Conservation (phyloP, 306 rosid species). For the Dalbergia cultrata region DNA sequence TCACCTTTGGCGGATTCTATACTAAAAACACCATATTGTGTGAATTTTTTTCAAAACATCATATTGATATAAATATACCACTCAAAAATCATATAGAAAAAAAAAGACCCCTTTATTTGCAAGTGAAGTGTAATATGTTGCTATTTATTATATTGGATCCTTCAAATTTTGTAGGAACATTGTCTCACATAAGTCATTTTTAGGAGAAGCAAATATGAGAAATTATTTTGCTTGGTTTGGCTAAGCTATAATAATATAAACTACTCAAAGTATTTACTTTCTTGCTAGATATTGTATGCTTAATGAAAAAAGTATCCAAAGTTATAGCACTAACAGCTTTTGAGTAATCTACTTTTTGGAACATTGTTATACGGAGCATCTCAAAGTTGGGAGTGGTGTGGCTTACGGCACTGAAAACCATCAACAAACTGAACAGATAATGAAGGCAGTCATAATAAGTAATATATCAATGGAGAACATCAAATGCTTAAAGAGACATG, state of each 20-base stretch:
- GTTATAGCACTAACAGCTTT: constrained; percentile 23
- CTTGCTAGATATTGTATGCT: constrained; percentile 16
- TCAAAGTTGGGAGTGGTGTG: constrained; percentile 81
- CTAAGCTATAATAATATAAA: neutral
- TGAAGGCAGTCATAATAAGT: constrained; percentile 72
- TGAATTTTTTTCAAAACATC: too few relatives aligned
- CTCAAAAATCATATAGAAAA: too few relatives aligned
- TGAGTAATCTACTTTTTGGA: constrained; percentile 25
- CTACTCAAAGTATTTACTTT: constrained; percentile 19
- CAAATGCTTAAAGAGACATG: constrained; percentile 61
- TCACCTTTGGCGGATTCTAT: too few relatives aligned
- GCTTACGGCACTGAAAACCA: constrained; percentile 59
- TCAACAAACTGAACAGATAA: constrained; percentile 55
- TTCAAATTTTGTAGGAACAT: constrained; percentile 5
- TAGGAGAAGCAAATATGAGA: constrained; percentile 29
- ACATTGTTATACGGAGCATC: constrained; percentile 68
- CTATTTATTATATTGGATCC: constrained; percentile 16
- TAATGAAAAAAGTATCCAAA: neutral
- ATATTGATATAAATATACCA: too few relatives aligned
- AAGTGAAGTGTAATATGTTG: constrained; percentile 30
- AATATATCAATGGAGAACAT: constrained; percentile 58
- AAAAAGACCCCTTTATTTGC: too few relatives aligned
- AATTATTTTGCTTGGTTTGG: constrained; percentile 26
- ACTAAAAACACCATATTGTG: too few relatives aligned
- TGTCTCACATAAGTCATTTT: neutral